Percentiles rank a stretch among this genome's conserved stretches.
Conservation (phyloP, 1,284 basidiomycete species). For the Cystobasidiaceae sp. region DNA sequence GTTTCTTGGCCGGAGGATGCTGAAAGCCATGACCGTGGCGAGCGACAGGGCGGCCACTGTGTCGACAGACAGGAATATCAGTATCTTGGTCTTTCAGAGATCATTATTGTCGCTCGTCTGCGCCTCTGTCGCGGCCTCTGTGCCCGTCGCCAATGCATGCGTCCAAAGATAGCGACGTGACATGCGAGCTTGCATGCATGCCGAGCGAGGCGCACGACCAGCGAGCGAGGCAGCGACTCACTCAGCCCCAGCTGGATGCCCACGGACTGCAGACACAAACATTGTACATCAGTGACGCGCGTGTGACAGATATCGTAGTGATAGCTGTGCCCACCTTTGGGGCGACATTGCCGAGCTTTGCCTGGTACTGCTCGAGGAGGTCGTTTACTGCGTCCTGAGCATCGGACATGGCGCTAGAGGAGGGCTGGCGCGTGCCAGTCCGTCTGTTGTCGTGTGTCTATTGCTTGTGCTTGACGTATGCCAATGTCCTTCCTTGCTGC, state of each 20-base stretch:
- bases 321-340: background rate
- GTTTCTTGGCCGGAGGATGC: slow-evolving; percentile 70
- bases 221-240: background rate
- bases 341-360: slow-evolving; percentile 21
- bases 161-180: too few species aligned
- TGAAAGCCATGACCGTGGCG: slow-evolving; percentile 64
- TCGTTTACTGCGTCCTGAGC: slow-evolving; percentile 26
- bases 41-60: slow-evolving; percentile 42
- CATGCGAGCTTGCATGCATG: slow-evolving; percentile 59
- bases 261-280: slow-evolving; percentile 61
- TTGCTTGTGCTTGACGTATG: too few species aligned
- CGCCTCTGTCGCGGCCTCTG: background rate
- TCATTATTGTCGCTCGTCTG: background rate
- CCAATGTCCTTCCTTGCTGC: too few species aligned
- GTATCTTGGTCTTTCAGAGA: background rate
- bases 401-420: slow-evolving; percentile 12
- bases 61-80: background rate
- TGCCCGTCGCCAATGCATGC: background rate
- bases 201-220: slow-evolving; percentile 48
- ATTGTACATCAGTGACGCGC: background rate
- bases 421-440: too few species aligned
- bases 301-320: background rate
- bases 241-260: slow-evolving; percentile 69
- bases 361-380: slow-evolving; percentile 18
- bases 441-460: too few species aligned